phyloP scores from a whole-genome alignment of 345 rosid species.

The Brassica cretica region DNA sequence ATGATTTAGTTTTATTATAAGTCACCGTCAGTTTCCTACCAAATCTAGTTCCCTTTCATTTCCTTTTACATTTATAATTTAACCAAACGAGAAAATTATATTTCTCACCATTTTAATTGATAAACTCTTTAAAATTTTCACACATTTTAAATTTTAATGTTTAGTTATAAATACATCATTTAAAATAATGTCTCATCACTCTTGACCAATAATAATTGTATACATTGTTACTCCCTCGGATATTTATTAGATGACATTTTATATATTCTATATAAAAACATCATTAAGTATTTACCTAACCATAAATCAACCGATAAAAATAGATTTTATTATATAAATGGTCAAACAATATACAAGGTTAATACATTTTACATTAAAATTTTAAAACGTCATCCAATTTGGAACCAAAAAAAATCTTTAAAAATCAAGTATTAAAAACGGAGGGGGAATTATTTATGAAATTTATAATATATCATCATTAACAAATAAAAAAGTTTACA shows the following conservation, averaged over 20 bases:
- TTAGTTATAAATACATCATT: neutral
- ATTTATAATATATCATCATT: neutral
- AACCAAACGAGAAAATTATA: neutral
- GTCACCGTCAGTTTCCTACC: conserved; percentile 17
- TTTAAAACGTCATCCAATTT: no score
- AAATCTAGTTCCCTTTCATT: conserved; percentile 1
- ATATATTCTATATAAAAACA: no score
- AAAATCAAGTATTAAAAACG: no score
- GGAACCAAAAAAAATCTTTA: no score
- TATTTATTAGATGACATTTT: no score
- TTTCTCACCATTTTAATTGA: neutral
- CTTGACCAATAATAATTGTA: no score
- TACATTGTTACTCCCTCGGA: no score
- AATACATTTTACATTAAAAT: no score
- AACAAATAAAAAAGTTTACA: neutral
- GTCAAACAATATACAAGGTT: no score
- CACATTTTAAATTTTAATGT: neutral
- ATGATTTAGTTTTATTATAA: neutral
- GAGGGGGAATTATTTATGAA: neutral
- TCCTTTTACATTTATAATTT: neutral
- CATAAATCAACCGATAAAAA: no score
- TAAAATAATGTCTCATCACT: neutral
- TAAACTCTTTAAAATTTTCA: neutral
- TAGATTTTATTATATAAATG: no score
- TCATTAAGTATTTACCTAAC: no score